Evolutionary conservation across 176 grass and related monocot species (phyloP), one percentile per base, ranked within the genome.

Genomic region (Ensete ventricosum): DNA sequence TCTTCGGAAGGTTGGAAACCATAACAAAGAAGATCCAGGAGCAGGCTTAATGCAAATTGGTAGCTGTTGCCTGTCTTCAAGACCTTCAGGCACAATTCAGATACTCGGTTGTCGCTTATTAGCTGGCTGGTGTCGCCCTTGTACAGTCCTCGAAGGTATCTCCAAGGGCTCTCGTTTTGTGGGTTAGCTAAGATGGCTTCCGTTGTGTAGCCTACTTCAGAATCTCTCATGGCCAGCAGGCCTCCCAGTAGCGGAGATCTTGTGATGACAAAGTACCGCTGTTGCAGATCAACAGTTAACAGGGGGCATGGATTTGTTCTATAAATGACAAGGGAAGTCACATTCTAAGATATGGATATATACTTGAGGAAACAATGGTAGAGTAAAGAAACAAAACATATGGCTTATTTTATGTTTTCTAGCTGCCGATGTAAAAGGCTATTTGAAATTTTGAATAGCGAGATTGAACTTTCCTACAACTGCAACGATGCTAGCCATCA

Each of bases 121-220:
- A 94, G 67, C 76, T 78, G 86, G 64, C 81, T 78, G 54, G 76
- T 83, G 11, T 85, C 82, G 8, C 80, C 90, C 83, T 94, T 98
- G 79, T 86, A 91, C 57, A 98, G 73, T 72, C 90, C 95, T 20
- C 82, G 79, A 69, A 98, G 88, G 60, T 98, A 94, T 78, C 85
- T 91, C 95, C 95, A 98, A 17, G 95, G 86, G 73, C 95, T 94
- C 86, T 98, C 95, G 17, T 98, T 98, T 23, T 54, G 86, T 80
- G 95, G 86, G 55, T 91, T 85, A 48, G 27, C 78, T 21, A 94
- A 83, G 81, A 98, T 94, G 67, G 82, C 80, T 66, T 81, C 77
- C 53, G 87, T 69, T 71, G 90, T 89, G 82, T 93, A 98, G 71
- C 87, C 53, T 69, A 94, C 88, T 91, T 94, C 95, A 70, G 86